Conservation (phyloP, 176 grass and related monocot species). For the Ensete glaucum region DNA sequence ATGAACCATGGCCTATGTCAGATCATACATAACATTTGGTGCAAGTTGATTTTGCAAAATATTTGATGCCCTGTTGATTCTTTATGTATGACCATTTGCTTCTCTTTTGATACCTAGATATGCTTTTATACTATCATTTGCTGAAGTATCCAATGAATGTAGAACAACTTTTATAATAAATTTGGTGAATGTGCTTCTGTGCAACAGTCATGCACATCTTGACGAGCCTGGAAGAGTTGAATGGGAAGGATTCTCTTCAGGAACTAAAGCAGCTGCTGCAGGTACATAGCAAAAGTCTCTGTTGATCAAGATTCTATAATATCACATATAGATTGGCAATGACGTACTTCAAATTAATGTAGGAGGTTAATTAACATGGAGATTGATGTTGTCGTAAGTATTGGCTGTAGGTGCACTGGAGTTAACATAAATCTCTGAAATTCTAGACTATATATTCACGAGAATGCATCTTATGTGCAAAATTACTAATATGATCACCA, state of each 20-base stretch:
- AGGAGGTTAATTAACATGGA: background rate
- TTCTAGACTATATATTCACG: background rate
- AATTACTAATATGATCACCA: background rate
- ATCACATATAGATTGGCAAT: background rate
- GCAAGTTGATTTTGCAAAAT: background rate
- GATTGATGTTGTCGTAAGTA: background rate
- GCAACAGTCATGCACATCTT: slow-evolving; percentile 76
- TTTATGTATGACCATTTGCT: background rate
- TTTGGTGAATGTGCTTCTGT: background rate
- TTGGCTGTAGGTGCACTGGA: background rate
- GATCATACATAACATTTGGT: background rate
- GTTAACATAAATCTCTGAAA: background rate
- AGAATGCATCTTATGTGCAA: background rate
- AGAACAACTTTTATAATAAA: background rate
- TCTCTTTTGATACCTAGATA: background rate
- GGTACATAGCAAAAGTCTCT: slow-evolving; percentile 20
- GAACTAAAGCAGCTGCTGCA: slow-evolving; percentile 87
- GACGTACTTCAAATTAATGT: background rate
- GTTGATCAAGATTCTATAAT: slow-evolving; percentile 4
- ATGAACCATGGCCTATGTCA: background rate
- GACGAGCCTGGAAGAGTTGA: slow-evolving; percentile 76
- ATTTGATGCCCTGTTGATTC: background rate
- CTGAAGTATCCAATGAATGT: background rate
- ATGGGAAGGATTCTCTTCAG: slow-evolving; percentile 92
- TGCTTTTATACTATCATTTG: background rate